Percentiles rank a stretch among this genome's conserved stretches.
Conservation (phyloP, 202 grass and related monocot species). For the Miscanthus sacchariflorus region DNA sequence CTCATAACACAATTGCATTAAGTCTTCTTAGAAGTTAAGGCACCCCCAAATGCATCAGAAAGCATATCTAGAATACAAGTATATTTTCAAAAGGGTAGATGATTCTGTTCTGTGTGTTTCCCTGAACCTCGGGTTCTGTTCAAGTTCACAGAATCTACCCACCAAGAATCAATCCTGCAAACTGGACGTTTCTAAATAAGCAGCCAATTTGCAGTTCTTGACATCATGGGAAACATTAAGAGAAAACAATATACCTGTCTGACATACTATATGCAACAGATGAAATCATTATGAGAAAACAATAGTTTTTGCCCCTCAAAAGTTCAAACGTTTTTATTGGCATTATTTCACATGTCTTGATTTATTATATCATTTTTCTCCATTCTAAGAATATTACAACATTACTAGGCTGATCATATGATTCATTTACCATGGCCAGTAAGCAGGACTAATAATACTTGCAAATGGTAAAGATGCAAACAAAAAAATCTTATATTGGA, state of each 20-base stretch:
- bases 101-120: neutral
- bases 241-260: neutral
- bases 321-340: neutral
- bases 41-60: conserved; percentile 22
- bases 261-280: neutral
- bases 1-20: conserved; percentile 16
- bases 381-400: conserved; percentile 9
- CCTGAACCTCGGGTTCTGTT: neutral
- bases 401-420: neutral
- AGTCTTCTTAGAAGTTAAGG: neutral
- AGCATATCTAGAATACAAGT: conserved; percentile 6
- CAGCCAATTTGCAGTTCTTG: neutral
- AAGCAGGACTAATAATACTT: neutral
- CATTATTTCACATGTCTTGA: neutral
- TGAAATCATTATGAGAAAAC: neutral
- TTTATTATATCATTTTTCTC: neutral
- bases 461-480: conserved; percentile 5
- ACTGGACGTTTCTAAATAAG: neutral
- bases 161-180: neutral
- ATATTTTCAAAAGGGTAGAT: conserved; percentile 30
- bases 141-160: neutral
- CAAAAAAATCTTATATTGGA: neutral
- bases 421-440: conserved; percentile 10
- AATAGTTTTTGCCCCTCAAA: neutral
- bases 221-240: neutral